Percentiles rank a stretch among this genome's conserved stretches.
Conservation (phyloP, 768 basidiomycete species). For the Amanita molliuscula region DNA sequence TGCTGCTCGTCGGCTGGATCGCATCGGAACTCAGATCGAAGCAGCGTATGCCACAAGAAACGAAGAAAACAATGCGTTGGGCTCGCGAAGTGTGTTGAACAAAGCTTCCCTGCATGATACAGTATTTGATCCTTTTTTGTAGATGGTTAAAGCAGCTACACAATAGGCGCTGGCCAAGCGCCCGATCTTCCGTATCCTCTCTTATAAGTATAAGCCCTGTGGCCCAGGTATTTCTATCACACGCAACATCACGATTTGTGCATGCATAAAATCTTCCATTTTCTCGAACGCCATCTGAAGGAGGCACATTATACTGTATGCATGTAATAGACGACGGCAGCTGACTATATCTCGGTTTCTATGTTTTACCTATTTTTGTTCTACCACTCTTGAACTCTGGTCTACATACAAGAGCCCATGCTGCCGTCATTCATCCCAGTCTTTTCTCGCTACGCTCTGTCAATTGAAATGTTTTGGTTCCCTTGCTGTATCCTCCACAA, state of each 20-base stretch:
- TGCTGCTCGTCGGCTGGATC: conserved; percentile 73
- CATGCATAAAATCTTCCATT: conserved; percentile 44
- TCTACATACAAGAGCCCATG: background rate
- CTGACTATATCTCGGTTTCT: conserved; percentile 5
- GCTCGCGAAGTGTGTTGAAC: conserved; percentile 91
- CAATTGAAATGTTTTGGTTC: conserved; percentile 5
- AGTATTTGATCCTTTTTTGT: conserved; percentile 4
- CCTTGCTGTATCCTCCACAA: background rate
- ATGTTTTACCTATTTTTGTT: background rate
- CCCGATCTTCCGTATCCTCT: conserved; percentile 15
- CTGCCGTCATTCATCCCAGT: conserved; percentile 3
- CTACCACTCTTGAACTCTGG: background rate
- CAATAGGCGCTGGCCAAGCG: conserved; percentile 34
- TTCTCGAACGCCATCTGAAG: conserved; percentile 53
- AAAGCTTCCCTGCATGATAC: too few relatives aligned
- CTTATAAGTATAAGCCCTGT: conserved; percentile 14
- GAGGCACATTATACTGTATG: conserved; percentile 50
- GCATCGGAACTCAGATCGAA: conserved; percentile 63
- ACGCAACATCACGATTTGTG: conserved; percentile 14
- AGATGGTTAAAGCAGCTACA: conserved; percentile 79
- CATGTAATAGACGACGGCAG: conserved; percentile 45
- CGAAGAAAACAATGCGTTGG: conserved; percentile 88
- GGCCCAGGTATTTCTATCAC: conserved; percentile 15
- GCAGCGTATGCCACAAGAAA: conserved; percentile 63
- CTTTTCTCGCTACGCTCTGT: background rate